These are phyloP conservation scores for Pythium phragmitis DNA, from an alignment of 352 stramenopile genomes.

Conservation along the genomic window DNA sequence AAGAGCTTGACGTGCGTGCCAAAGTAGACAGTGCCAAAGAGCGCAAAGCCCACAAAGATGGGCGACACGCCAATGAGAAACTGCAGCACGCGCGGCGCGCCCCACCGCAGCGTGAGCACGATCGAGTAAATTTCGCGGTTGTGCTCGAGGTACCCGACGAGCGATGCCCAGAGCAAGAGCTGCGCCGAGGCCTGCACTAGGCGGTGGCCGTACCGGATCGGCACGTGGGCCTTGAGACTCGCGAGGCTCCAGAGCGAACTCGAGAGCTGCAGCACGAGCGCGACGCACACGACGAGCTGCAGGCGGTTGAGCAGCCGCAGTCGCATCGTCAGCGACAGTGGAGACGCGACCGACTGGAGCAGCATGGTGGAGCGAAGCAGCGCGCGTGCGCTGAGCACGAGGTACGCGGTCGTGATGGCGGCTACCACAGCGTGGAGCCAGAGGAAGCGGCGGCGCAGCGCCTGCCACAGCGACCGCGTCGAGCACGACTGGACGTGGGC, in stretches of 20 bases:
- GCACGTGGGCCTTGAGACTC: constrained; percentile 68
- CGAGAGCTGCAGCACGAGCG: constrained; percentile 50
- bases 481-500: constrained; percentile 55
- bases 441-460: constrained; percentile 60
- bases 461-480: constrained; percentile 47
- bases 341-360: neutral
- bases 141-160: constrained; percentile 88
- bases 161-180: constrained; percentile 77
- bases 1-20: constrained; percentile 79
- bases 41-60: constrained; percentile 85
- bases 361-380: constrained; percentile 51
- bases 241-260: constrained; percentile 77
- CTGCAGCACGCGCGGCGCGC: constrained; percentile 76
- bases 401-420: constrained; percentile 50
- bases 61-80: constrained; percentile 88
- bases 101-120: constrained; percentile 86
- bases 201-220: constrained; percentile 73
- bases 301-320: constrained; percentile 70
- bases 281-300: constrained; percentile 56
- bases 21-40: constrained; percentile 91
- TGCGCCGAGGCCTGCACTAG: constrained; percentile 66
- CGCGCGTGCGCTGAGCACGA: constrained; percentile 56
- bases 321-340: constrained; percentile 49
- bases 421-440: constrained; percentile 74
- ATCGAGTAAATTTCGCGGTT: constrained; percentile 88